These are phyloP conservation scores for Scheffersomyces coipomensis DNA, from an alignment of 805 yeast genomes.

Conservation along the genomic window DNA sequence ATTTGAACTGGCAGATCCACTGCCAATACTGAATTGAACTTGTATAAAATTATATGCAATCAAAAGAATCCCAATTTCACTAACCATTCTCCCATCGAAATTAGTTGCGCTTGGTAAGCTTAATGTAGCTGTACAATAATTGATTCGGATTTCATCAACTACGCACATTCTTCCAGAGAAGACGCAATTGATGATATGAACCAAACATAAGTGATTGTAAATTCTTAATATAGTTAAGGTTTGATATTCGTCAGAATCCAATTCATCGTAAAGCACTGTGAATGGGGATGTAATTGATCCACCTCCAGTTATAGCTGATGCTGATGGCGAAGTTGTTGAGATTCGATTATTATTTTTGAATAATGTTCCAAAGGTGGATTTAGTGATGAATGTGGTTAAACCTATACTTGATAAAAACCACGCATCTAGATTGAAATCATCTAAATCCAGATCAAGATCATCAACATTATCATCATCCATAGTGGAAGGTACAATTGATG, in stretches of 20 bases:
- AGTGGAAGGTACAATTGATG: constrained; percentile 33
- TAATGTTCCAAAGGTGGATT: constrained; percentile 45
- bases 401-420: constrained; percentile 71
- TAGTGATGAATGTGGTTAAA: constrained; percentile 57
- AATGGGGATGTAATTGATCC: constrained; percentile 14
- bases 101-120: constrained; percentile 63
- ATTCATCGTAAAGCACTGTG: constrained; percentile 30
- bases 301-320: background rate
- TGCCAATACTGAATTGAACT: constrained; percentile 18
- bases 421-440: constrained; percentile 54
- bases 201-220: constrained; percentile 70
- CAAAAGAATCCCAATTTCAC: constrained; percentile 64
- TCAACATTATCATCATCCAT: constrained; percentile 13
- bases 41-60: constrained; percentile 60
- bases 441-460: constrained; percentile 6
- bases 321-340: background rate
- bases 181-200: constrained; percentile 65
- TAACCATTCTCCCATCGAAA: constrained; percentile 80
- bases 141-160: constrained; percentile 57
- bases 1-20: constrained; percentile 1
- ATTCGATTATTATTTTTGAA: constrained; percentile 11
- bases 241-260: constrained; percentile 44
- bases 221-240: constrained; percentile 58
- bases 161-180: constrained; percentile 65
- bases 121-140: constrained; percentile 56